Conservation (phyloP, 495 filamentous ascomycete species). For the Jackrogersella minutella region DNA sequence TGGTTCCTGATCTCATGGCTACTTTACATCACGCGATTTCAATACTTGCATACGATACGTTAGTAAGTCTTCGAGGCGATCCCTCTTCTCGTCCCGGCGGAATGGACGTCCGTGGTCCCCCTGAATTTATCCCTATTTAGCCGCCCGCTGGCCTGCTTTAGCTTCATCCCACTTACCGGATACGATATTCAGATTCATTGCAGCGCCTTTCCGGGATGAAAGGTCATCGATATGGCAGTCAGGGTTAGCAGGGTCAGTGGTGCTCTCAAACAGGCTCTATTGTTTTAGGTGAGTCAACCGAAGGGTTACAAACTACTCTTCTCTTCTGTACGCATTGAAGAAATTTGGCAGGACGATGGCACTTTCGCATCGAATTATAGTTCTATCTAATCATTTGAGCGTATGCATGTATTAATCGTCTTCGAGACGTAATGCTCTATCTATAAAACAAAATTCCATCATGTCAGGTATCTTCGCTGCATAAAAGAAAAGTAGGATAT, state of each 20-base stretch:
- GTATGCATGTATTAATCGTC: neutral
- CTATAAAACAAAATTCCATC: neutral
- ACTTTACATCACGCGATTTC: constrained; percentile 19
- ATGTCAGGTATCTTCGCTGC: constrained; percentile 1
- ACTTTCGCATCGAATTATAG: neutral
- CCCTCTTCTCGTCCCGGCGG: constrained; percentile 28
- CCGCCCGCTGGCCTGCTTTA: constrained; percentile 41
- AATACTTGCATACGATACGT: constrained; percentile 6
- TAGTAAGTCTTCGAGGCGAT: neutral
- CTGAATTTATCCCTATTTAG: constrained; percentile 60
- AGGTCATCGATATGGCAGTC: neutral
- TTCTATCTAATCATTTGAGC: neutral
- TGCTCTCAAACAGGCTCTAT: too few species aligned
- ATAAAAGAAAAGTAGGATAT: neutral
- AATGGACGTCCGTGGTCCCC: constrained; percentile 38
- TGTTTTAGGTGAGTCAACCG: neutral
- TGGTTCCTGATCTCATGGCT: neutral
- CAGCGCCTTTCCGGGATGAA: neutral
- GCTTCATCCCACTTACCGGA: constrained; percentile 22
- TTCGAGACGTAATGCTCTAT: neutral
- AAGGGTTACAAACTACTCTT: too few species aligned
- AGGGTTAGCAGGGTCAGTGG: too few species aligned
- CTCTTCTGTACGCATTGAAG: too few species aligned
- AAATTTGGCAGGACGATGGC: too few species aligned
- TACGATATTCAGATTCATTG: neutral